Base-by-base conservation (phyloP, 768 basidiomycete species). In the Coprinopsis cinerea region DNA sequence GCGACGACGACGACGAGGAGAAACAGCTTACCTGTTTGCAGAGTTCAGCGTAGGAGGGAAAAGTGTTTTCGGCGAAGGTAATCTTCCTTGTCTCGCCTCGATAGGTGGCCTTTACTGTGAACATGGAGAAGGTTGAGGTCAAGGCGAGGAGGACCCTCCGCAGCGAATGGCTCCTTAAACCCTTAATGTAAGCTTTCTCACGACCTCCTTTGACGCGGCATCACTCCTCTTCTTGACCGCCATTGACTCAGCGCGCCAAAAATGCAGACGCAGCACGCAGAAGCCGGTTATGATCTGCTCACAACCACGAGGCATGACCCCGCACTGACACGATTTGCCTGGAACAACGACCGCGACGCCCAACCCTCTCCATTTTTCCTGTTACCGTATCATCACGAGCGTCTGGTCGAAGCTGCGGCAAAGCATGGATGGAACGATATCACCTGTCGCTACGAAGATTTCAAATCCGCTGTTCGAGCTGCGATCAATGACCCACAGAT, bases 91-190 rank as follows among this genome's bases (percentile, higher is more conserved):
- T 86, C 63, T 89, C 84, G 25, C 69, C 67, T 48, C 75, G 70
- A 63, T 87, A 88, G 18, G 84, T 85, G n/a, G 81, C 85, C 67
- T 90, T 90, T 61, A 89, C 77, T 49, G 79, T 79, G 71, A 88
- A 88, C 78, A 83, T 82, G 67, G 71, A 65, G 56, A 55, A 28
- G n/a, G n/a, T n/a, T n/a, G n/a, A n/a, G n/a, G n/a, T n/a, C n/a
- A 23, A 63, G 56, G 57, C 56, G 55, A 55, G 60, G 55, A 53
- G 54, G 48, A 35, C 3, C 34, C 37, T 42, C 26, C 47, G 36
- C 43, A 41, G 41, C 18, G 28, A n/a, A 26, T 28, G 49, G 22
- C 26, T 24, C 49, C 9, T 24, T 28, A 24, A 15, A 35, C 22
- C 37, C 17, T 27, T 24, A 20, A 15, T 40, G 17, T 45, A 27